Conservation (phyloP, 2,329 filamentous ascomycete species). For the Penicillium sp. region DNA sequence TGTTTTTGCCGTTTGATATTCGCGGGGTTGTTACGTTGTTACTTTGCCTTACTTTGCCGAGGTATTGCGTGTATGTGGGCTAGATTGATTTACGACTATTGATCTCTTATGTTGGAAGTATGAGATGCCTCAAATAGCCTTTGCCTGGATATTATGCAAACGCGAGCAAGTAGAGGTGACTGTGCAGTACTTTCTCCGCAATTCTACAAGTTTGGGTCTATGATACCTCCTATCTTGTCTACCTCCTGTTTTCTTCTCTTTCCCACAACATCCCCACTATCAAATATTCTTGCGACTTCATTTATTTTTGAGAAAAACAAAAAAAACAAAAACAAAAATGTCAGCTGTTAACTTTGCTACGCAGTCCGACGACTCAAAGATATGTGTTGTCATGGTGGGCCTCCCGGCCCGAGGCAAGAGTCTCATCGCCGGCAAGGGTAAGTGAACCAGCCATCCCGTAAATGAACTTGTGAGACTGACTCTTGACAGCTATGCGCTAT, state of each 20-base stretch:
- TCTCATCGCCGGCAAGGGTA: conserved; percentile 96
- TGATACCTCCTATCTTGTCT: not conserved
- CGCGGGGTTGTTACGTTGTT: not conserved
- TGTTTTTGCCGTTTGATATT: not conserved
- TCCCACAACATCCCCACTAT: not conserved
- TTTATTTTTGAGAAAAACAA: not conserved
- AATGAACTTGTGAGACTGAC: conserved; percentile 13
- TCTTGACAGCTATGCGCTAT: conserved; percentile 76
- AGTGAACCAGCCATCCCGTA: conserved; percentile 25
- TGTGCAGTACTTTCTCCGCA: not conserved
- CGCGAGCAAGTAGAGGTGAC: not conserved
- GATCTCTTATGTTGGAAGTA: not conserved
- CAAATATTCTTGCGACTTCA: not conserved
- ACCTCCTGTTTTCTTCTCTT: not conserved
- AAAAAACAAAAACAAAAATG: not conserved
- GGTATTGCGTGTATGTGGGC: not conserved
- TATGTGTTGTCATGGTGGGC: conserved; percentile 99
- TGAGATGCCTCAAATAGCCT: not conserved
- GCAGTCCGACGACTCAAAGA: conserved; percentile 91
- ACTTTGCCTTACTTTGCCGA: conserved; percentile 4
- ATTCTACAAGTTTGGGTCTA: not conserved
- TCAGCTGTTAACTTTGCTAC: conserved; percentile 55
- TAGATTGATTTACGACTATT: not conserved
- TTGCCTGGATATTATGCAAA: not conserved
- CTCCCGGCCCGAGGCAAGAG: conserved; percentile 94